phyloP scores from a whole-genome alignment of 139 green algal genomes.

The Micractinium sp. region DNA sequence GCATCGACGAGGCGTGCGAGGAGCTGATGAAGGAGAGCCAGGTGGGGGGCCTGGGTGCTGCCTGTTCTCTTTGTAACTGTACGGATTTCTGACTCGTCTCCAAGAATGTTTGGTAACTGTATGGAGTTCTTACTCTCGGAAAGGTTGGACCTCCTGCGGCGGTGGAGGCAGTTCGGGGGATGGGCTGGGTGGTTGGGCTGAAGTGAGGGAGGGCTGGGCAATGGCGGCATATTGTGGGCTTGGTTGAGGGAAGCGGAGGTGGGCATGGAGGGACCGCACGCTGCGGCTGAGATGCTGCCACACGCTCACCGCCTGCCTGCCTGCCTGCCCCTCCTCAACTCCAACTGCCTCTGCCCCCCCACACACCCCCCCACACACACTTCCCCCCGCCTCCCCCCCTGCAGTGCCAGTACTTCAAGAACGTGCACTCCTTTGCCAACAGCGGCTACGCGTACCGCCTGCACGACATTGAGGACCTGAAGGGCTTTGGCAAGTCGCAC shows the following conservation, averaged over 20 bases:
- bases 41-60: too few relatives aligned
- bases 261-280: too few relatives aligned
- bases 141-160: too few relatives aligned
- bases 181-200: too few relatives aligned
- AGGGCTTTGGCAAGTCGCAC: conserved; percentile 47
- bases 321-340: background rate
- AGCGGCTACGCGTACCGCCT: conserved; percentile 50
- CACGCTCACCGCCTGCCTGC: background rate
- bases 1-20: conserved; percentile 83
- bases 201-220: background rate
- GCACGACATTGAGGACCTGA: conserved; percentile 95
- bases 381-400: too few relatives aligned
- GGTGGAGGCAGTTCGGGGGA: background rate
- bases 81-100: too few relatives aligned
- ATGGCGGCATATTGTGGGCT: too few relatives aligned
- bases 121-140: too few relatives aligned
- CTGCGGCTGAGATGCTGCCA: too few relatives aligned
- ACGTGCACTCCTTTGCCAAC: conserved; percentile 21
- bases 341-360: background rate
- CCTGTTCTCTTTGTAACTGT: too few relatives aligned
- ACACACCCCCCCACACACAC: background rate
- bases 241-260: too few relatives aligned
- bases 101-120: too few relatives aligned
- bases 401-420: conserved; percentile 66
- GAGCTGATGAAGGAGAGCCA: conserved; percentile 66